A percentile compares a stretch with the other conserved stretches of the same genome.
Conservation (phyloP, 1,139 yeast species). For the Magnusiomyces magnusii region DNA sequence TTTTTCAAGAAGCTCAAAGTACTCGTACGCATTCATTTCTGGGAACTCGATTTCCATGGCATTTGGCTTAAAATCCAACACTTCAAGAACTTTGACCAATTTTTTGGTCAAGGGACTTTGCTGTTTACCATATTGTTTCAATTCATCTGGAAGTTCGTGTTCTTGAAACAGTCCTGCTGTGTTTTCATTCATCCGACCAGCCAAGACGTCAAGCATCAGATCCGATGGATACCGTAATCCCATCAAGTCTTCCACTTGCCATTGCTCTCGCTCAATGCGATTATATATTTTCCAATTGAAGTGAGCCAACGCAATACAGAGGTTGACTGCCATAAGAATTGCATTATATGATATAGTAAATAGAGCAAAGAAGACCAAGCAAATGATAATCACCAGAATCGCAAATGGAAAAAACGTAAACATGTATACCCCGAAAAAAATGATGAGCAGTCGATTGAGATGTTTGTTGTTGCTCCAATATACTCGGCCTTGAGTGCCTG, state of each 20-base stretch:
- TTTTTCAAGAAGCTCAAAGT: background rate
- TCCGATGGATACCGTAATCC: background rate
- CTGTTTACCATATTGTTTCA: background rate
- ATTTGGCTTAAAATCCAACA: background rate
- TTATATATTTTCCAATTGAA: background rate
- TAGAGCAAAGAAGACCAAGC: background rate
- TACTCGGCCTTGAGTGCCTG: background rate
- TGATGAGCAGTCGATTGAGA: background rate
- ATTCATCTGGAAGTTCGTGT: background rate
- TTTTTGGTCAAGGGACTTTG: background rate
- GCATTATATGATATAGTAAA: background rate
- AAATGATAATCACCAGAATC: background rate
- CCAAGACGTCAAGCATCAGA: background rate
- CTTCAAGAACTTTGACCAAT: background rate
- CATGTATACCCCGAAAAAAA: background rate
- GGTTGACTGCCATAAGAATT: background rate
- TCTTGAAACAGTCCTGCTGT: background rate
- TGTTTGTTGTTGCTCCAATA: background rate
- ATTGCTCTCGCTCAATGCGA: background rate
- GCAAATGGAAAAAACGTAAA: background rate
- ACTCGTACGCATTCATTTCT: background rate
- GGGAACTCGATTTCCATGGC: background rate
- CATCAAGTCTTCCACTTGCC: background rate
- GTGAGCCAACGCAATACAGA: background rate
- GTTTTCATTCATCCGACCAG: background rate